phyloP scores from a whole-genome alignment of 352 stramenopile genomes.

The Globisporangium yorkense region DNA sequence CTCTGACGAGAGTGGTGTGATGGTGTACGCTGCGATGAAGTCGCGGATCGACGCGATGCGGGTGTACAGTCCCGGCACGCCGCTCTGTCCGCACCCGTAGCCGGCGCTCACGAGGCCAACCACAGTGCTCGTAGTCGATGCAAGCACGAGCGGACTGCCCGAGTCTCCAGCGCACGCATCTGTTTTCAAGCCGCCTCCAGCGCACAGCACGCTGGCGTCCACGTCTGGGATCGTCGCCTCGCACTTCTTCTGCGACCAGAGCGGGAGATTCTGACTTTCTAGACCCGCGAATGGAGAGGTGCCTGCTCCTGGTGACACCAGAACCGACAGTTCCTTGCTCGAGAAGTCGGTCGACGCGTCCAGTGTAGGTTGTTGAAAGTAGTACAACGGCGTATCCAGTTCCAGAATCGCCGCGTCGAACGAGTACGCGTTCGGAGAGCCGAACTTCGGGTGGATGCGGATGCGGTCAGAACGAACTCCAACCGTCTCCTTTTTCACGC shows the following conservation, averaged over 20 bases:
- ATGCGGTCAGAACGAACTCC: slow-evolving; percentile 17
- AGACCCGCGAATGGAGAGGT: slow-evolving; percentile 13
- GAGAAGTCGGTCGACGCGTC: slow-evolving; percentile 17
- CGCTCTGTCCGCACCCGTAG: slow-evolving; percentile 1
- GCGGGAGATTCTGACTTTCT: not conserved
- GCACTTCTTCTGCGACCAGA: slow-evolving; percentile 4
- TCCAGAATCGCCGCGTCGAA: slow-evolving; percentile 32
- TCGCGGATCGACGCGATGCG: not conserved
- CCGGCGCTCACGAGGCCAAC: slow-evolving; percentile 3
- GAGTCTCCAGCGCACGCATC: slow-evolving; percentile 3
- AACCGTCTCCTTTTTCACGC: slow-evolving; percentile 24
- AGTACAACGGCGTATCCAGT: slow-evolving; percentile 19
- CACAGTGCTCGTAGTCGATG: not conserved
- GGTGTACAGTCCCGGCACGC: slow-evolving; percentile 2
- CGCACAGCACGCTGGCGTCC: slow-evolving; percentile 4
- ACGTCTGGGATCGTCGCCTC: not conserved
- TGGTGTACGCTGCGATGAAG: slow-evolving; percentile 7
- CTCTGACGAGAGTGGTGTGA: too few species aligned
- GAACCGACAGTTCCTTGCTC: slow-evolving; percentile 15
- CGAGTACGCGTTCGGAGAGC: slow-evolving; percentile 15
- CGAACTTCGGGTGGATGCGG: slow-evolving; percentile 20
- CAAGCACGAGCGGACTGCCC: slow-evolving; percentile 6
- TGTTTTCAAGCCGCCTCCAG: not conserved
- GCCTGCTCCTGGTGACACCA: slow-evolving; percentile 13
- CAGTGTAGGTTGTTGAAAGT: slow-evolving; percentile 11